Evolutionary conservation across 2,329 filamentous ascomycete genomes (phyloP).

Genomic region (Eutypa lata): DNA sequence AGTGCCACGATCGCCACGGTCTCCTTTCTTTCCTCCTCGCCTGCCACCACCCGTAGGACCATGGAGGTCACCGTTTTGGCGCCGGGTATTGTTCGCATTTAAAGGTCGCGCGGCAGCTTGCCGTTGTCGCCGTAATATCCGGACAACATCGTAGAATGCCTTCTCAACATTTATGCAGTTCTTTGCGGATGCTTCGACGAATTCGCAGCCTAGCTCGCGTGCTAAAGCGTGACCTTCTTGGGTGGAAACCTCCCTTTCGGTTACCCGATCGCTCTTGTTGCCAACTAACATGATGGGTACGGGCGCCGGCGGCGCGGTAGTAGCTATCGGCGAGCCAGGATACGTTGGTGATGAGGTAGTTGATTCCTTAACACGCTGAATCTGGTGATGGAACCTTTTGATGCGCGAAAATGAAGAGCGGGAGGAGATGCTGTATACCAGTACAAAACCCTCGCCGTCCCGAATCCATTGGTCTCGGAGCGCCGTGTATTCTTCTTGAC

Average conservation of each 20-base stretch:
- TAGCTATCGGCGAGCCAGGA: conserved; percentile 67
- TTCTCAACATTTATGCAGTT: conserved; percentile 99
- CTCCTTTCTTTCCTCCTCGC: conserved; percentile 24
- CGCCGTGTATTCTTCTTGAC: conserved; percentile 97
- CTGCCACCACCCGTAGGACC: conserved; percentile 12
- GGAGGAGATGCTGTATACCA: conserved; percentile 98
- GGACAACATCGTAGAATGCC: conserved; percentile 95
- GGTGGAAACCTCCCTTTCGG: conserved; percentile 92
- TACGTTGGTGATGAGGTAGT: conserved; percentile 73
- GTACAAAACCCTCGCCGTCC: conserved; percentile 93
- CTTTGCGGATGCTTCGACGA: conserved; percentile 94
- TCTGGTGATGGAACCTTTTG: conserved; percentile 93
- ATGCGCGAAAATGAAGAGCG: conserved; percentile 93
- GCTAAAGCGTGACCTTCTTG: conserved; percentile 93
- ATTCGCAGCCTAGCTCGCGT: conserved; percentile 89
- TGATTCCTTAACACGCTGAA: conserved; percentile 95
- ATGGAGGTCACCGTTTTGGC: conserved; percentile 21
- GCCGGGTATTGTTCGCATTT: conserved; percentile 17
- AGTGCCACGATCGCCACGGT: conserved; percentile 29
- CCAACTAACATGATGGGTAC: conserved; percentile 97
- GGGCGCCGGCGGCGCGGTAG: conserved; percentile 58
- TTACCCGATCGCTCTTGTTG: conserved; percentile 96
- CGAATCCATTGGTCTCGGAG: conserved; percentile 97
- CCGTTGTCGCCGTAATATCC: conserved; percentile 81
- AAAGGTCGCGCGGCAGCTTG: conserved; percentile 49